Evolutionary conservation across 2,329 filamentous ascomycete species (phyloP).

Genomic region (Metarhizium rileyi): DNA sequence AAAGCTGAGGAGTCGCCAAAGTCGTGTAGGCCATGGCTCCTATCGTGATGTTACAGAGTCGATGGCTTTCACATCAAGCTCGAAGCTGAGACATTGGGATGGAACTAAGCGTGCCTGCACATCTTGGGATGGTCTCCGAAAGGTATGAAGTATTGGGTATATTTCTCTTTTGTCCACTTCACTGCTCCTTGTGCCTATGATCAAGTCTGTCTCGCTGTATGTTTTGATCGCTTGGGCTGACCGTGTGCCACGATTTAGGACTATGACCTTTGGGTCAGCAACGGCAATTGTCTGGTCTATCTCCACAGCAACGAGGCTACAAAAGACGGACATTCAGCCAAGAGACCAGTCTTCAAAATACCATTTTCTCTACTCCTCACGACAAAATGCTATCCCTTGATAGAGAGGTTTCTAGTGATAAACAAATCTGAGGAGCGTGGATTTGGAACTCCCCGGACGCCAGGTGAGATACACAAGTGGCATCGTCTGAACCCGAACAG

Average conservation of each 20-base stretch:
- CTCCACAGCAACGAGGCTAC: slow-evolving; percentile 37
- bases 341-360: slow-evolving; percentile 59
- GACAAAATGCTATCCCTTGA: slow-evolving; percentile 49
- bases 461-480: slow-evolving; percentile 23
- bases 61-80: neutral
- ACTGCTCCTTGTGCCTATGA: neutral
- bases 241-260: slow-evolving; percentile 39
- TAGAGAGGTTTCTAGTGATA: slow-evolving; percentile 38
- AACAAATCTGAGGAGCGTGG: slow-evolving; percentile 16
- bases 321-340: slow-evolving; percentile 48
- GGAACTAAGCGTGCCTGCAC: slow-evolving; percentile 4
- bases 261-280: slow-evolving; percentile 56
- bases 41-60: neutral
- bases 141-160: slow-evolving; percentile 1
- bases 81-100: slow-evolving; percentile 9
- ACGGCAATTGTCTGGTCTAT: slow-evolving; percentile 62
- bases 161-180: neutral
- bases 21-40: neutral
- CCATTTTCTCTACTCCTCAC: slow-evolving; percentile 47
- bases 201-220: neutral
- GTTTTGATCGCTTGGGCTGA: neutral
- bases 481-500: slow-evolving; percentile 19
- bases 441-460: slow-evolving; percentile 15
- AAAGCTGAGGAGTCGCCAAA: neutral
- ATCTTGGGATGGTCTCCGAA: slow-evolving; percentile 6